Percentiles rank a stretch among this genome's conserved stretches.
These are phyloP conservation scores for Geum urbanum DNA, from an alignment of 306 rosid species.

Conservation along the genomic window DNA sequence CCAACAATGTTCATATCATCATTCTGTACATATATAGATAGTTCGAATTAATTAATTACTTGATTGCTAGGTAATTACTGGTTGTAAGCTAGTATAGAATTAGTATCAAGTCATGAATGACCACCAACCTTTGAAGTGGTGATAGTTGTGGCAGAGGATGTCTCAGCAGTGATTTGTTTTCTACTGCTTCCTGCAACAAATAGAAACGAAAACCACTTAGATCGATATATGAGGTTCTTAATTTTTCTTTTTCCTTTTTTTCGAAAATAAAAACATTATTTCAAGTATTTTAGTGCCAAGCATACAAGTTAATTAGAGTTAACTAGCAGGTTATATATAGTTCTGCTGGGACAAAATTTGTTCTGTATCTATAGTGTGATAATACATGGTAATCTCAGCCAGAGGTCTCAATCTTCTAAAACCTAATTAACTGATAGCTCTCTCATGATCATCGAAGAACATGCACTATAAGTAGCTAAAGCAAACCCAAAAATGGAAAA, in stretches of 20 bases:
- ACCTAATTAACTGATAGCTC: conserved; percentile 1
- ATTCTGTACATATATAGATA: conserved; percentile 36
- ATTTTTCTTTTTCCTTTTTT: no score
- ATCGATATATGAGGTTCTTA: no score
- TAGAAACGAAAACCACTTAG: conserved; percentile 36
- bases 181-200: conserved; percentile 68
- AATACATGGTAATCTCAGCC: conserved; percentile 18
- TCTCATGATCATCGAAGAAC: background rate
- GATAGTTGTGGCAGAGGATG: conserved; percentile 39
- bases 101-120: background rate
- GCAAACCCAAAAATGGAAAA: conserved; percentile 14
- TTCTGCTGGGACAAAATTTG: background rate
- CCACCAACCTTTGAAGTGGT: conserved; percentile 54
- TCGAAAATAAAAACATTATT: no score
- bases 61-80: background rate
- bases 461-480: conserved; percentile 1
- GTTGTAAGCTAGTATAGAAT: background rate
- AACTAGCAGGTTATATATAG: background rate
- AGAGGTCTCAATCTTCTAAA: conserved; percentile 10
- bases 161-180: conserved; percentile 48
- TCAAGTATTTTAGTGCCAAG: no score
- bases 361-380: background rate
- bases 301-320: background rate
- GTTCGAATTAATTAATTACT: background rate
- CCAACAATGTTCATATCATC: conserved; percentile 24